Evolutionary conservation across 768 basidiomycete genomes (phyloP), one percentile per base, ranked within the genome.

Genomic region (Agaricus subrufescens): DNA sequence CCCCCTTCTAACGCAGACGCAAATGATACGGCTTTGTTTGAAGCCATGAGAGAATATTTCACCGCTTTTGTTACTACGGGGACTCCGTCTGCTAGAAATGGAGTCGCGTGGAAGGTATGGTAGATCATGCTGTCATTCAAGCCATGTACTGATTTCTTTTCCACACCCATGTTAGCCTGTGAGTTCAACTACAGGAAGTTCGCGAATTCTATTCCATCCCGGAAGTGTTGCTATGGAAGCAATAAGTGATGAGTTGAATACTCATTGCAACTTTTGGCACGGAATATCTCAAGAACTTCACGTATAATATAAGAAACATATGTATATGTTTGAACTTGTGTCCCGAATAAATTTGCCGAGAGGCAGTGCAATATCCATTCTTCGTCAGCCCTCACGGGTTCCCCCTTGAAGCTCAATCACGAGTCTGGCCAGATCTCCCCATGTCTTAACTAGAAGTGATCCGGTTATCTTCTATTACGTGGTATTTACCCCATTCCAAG

Each of bases 1-100:
- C 61, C 66, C 15, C 62, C 68, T 46, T 37, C 61, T 4, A 60
- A 61, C 4, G 59, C 68, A 44, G 65, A 70, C 54, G 50, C 61
- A 14, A 63, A 64, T 15, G 67, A 73, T 43, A 43, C 61, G 6
- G 60, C 64, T 6, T 64, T 77, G 11, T 74, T 73, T 56, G 62
- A 63, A 29, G 63, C 70, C 4, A 76, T 76, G 73, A 66, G 72
- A 19, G 63, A 73, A 47, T 75, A 64, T 52, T 77, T 68, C 67
- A 73, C 72, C 0, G 73, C 72, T 4, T 76, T 76, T 48, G 75
- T 70, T 7, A 71, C 70, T 1, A 62, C 60, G 14, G 70, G 69
- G 2, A 58, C 56, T 19, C 76, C 74, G 2, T 62, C 58, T 3
- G 65, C 71, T 9, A 58, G 50, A 14, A 51, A 51, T 46, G 58